phyloP scores from a whole-genome alignment of 495 filamentous ascomycete species.

The Extremus antarcticus region DNA sequence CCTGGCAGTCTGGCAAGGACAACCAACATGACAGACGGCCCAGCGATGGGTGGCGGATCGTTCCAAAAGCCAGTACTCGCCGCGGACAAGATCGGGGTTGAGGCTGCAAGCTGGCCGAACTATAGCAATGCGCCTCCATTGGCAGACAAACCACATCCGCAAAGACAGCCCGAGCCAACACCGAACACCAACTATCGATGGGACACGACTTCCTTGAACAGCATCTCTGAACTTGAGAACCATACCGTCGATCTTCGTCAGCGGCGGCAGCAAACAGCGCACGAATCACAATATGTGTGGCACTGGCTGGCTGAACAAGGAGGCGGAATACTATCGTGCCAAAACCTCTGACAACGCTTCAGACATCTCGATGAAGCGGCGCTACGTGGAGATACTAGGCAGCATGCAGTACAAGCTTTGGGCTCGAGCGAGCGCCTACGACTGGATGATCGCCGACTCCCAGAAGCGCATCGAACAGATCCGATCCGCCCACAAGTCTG shows the following conservation, averaged over 20 bases:
- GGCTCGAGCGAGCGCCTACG: background rate
- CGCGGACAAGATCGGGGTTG: background rate
- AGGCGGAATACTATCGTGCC: background rate
- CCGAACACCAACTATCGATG: background rate
- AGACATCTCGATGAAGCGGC: background rate
- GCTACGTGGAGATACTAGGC: background rate
- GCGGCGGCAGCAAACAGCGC: background rate
- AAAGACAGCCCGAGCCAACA: background rate
- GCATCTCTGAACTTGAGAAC: background rate
- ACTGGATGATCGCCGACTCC: background rate
- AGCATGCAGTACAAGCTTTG: background rate
- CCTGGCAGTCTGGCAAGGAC: too few species aligned
- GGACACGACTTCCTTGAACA: background rate
- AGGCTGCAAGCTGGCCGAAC: background rate
- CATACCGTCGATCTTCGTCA: background rate
- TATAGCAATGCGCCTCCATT: background rate
- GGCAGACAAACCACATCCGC: background rate
- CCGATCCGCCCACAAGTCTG: background rate
- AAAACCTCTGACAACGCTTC: background rate
- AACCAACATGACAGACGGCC: background rate
- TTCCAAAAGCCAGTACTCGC: background rate
- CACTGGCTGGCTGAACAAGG: background rate
- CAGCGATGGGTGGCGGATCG: background rate
- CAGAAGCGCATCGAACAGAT: background rate
- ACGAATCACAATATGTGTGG: background rate